Evolutionary conservation across 208 protist genomes (phyloP), one percentile per base, ranked within the genome.

Genomic region (Acanthamoeba healyi): DNA sequence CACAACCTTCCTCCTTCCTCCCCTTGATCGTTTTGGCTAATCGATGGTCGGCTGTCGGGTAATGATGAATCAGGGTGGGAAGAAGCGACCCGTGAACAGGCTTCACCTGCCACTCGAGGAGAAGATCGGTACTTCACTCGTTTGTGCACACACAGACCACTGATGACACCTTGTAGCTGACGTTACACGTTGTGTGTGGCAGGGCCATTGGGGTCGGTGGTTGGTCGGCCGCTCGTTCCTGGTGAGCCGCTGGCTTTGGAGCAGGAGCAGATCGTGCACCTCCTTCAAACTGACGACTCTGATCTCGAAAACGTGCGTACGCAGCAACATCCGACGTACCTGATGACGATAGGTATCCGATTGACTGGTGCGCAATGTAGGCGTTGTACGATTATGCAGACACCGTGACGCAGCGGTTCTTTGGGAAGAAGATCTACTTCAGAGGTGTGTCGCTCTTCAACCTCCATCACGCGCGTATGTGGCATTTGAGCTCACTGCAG

Each of bases 341-440:
- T n/a, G n/a, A n/a, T n/a, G n/a, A n/a, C n/a, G n/a, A n/a, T n/a
- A n/a, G n/a, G n/a, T n/a, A n/a, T n/a, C n/a, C n/a, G n/a, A n/a
- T n/a, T n/a, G n/a, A n/a, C n/a, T n/a, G n/a, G n/a, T n/a, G n/a
- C n/a, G n/a, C 44, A 29, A 49, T 34, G 0, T 29, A 92, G 51
- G 56, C 81, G 3, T 24, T 94, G 0, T 86, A 77, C 34, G 93
- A 94, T 40, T 93, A 88, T 6, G 86, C 93, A 12, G 72, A 95
- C 56, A 77, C 77, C 10, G 77, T 92, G 26, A 95, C 67, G 7
- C 40, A 93, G 89, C 56, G 51, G 4, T 88, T 94, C 54, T 94
- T 94, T 88, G 84, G 92, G 6, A 77, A 94, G 61, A 94, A 94
- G 93, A 58, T 94, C 32, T 94, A 94, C 61, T 94, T 94, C 32